Percentiles rank a stretch among this genome's conserved stretches.
phyloP scores from a whole-genome alignment of 805 yeast species.

The Metschnikowia koreensis region DNA sequence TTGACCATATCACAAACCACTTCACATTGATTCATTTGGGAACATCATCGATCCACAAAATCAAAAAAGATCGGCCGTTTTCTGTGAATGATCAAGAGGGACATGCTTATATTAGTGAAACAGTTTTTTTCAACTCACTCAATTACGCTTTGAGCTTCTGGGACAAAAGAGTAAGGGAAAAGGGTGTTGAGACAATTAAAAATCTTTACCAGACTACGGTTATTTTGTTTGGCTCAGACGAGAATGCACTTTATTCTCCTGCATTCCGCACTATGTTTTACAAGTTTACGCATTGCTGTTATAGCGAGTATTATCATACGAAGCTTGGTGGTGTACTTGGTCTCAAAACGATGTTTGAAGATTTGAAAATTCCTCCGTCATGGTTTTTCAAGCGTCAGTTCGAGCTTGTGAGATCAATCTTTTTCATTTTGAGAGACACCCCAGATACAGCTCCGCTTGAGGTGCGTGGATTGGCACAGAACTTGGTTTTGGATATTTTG shows the following conservation, averaged over 20 bases:
- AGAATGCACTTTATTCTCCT: constrained; percentile 68
- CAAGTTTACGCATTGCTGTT: constrained; percentile 86
- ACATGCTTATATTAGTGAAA: constrained; percentile 62
- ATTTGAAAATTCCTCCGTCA: constrained; percentile 59
- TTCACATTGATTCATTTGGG: constrained; percentile 76
- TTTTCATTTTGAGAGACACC: constrained; percentile 87
- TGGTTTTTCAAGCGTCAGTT: constrained; percentile 79
- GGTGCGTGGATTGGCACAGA: constrained; percentile 70
- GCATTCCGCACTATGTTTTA: constrained; percentile 73
- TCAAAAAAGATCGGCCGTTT: constrained; percentile 67
- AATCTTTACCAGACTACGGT: constrained; percentile 60
- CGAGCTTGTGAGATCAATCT: constrained; percentile 81
- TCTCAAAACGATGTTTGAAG: constrained; percentile 66
- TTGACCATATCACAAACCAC: constrained; percentile 72
- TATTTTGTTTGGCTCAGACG: constrained; percentile 62
- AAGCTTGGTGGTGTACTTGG: constrained; percentile 92
- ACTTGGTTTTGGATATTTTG: constrained; percentile 61
- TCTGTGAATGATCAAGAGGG: constrained; percentile 82
- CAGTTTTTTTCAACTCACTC: constrained; percentile 70
- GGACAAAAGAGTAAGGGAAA: constrained; percentile 62
- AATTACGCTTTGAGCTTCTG: constrained; percentile 79
- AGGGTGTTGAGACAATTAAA: constrained; percentile 68
- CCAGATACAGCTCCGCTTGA: constrained; percentile 83
- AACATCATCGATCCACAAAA: constrained; percentile 64
- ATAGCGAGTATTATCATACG: constrained; percentile 80